Evolutionary conservation across 2,329 filamentous ascomycete species (phyloP).

Genomic region (Diaporthe eres): DNA sequence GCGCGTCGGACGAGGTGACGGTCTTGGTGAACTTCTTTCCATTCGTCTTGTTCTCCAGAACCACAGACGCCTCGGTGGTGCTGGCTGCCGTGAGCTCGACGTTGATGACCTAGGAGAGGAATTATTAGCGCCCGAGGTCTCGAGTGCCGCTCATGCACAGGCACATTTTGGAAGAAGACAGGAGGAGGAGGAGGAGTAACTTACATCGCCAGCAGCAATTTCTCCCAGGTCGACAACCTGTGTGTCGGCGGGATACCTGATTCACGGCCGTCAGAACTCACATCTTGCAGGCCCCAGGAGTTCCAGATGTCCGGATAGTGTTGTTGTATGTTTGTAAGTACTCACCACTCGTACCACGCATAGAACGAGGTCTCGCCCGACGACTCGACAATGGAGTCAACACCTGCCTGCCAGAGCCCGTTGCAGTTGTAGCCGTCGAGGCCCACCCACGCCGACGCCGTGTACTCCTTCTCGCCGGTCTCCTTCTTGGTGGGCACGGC

Average conservation of each 20-base stretch:
- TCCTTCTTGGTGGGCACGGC: conserved; percentile 54
- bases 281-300: background rate
- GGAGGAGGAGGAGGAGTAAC: background rate
- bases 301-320: background rate
- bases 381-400: conserved; percentile 66
- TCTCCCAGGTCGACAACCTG: conserved; percentile 36
- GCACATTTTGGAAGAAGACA: background rate
- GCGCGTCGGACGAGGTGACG: conserved; percentile 36
- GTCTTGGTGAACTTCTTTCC: conserved; percentile 39
- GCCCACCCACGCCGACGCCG: conserved; percentile 70
- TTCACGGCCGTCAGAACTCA: background rate
- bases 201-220: conserved; percentile 40
- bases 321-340: background rate
- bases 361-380: conserved; percentile 55
- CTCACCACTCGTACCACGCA: conserved; percentile 68
- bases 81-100: conserved; percentile 40
- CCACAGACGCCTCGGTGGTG: conserved; percentile 33
- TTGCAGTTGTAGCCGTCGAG: conserved; percentile 62
- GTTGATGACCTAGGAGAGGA: conserved; percentile 35
- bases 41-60: conserved; percentile 36
- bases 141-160: background rate
- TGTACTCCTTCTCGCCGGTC: conserved; percentile 53
- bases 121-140: background rate
- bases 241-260: conserved; percentile 65
- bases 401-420: conserved; percentile 69